These are phyloP conservation scores for Lobosporangium transversale DNA, from an alignment of 192 early-diverging fungal genomes.

Conservation along the genomic window DNA sequence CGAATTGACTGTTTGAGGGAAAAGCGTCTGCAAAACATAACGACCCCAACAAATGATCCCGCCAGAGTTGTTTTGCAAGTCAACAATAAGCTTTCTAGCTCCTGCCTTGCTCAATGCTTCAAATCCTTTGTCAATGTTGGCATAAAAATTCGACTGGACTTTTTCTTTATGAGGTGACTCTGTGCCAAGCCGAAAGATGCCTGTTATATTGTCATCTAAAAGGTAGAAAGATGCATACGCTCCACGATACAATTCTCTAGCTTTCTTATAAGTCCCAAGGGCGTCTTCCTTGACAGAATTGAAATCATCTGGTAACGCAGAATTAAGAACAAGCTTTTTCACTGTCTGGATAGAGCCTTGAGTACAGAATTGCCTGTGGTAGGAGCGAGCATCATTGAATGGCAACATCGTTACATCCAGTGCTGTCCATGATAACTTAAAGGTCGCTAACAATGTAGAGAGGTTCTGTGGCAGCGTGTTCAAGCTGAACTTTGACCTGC, in stretches of 20 bases:
- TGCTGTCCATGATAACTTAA: slow-evolving; percentile 32
- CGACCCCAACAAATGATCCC: slow-evolving; percentile 51
- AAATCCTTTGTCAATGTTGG: slow-evolving; percentile 43
- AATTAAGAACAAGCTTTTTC: slow-evolving; percentile 46
- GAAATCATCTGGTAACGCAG: slow-evolving; percentile 38
- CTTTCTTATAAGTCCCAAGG: slow-evolving; percentile 10
- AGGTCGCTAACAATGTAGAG: background rate
- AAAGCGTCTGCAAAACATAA: slow-evolving; percentile 42
- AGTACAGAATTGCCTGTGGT: slow-evolving; percentile 28
- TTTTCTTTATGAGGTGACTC: slow-evolving; percentile 32
- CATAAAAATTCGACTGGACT: slow-evolving; percentile 20
- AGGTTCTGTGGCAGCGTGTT: background rate
- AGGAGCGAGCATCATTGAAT: slow-evolving; percentile 15
- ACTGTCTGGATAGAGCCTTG: slow-evolving; percentile 20
- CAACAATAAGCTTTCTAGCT: slow-evolving; percentile 34
- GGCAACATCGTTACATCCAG: slow-evolving; percentile 36
- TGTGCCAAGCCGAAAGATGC: slow-evolving; percentile 36
- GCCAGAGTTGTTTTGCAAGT: slow-evolving; percentile 44
- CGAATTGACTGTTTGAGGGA: slow-evolving; percentile 29
- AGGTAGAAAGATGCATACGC: slow-evolving; percentile 42
- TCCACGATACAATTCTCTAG: slow-evolving; percentile 22
- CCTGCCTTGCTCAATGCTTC: slow-evolving; percentile 22
- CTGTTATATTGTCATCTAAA: slow-evolving; percentile 32
- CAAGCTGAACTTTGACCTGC: slow-evolving; percentile 1
- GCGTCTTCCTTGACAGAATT: background rate